phyloP scores from a whole-genome alignment of 164 flowering plant genomes.

The Sedum album region DNA sequence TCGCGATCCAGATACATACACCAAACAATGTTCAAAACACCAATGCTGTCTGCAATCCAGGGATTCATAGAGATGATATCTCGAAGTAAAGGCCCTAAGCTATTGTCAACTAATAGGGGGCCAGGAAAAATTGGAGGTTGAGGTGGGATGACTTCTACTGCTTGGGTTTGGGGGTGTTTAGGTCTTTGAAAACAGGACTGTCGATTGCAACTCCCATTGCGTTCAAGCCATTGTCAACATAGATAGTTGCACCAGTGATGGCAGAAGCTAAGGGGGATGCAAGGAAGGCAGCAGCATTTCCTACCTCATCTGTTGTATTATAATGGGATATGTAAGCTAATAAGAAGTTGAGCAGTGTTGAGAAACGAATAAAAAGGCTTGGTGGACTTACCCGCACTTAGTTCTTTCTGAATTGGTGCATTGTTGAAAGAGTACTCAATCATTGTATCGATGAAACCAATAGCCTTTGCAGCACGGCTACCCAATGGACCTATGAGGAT shows the following conservation, averaged over 20 bases:
- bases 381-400: conserved; percentile 51
- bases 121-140: background rate
- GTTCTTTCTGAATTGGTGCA: conserved; percentile 86
- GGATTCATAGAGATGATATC: no score
- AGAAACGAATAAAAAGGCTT: background rate
- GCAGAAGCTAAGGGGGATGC: conserved; percentile 95
- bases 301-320: conserved; percentile 68
- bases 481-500: conserved; percentile 62
- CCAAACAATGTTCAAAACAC: no score
- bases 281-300: conserved; percentile 82
- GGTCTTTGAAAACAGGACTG: conserved; percentile 72
- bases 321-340: background rate
- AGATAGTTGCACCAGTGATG: conserved; percentile 75
- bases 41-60: no score
- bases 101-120: background rate
- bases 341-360: background rate
- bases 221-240: conserved; percentile 85
- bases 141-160: conserved; percentile 15
- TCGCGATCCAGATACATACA: no score
- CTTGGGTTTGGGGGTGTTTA: conserved; percentile 45
- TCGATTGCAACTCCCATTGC: conserved; percentile 92
- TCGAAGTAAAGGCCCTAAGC: no score
- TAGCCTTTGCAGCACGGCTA: conserved; percentile 95
- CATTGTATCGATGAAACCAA: conserved; percentile 89
- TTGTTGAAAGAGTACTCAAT: conserved; percentile 73